Conservation (phyloP, 371 early-diverging fungal species). For the Syncephalastrum monosporum region DNA sequence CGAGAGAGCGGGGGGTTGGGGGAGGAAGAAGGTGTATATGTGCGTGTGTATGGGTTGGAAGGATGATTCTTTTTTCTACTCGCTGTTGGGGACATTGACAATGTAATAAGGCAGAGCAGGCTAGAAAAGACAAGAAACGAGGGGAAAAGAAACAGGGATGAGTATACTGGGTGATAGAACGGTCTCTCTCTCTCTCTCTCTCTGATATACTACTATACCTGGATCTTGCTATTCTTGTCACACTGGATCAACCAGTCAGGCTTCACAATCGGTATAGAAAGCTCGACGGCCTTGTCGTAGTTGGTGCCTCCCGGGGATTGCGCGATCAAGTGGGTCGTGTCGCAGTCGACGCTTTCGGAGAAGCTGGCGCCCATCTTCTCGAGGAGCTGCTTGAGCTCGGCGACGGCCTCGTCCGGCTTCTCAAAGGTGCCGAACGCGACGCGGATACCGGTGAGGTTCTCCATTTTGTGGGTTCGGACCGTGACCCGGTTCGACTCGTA, state of each 20-base stretch:
- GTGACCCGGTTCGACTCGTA: conserved; percentile 74
- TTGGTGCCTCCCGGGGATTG: conserved; percentile 79
- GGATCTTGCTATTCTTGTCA: conserved; percentile 85
- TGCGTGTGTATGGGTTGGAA: no score
- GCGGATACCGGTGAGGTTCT: conserved; percentile 92
- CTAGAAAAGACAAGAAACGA: conserved; percentile 19
- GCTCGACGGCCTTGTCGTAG: conserved; percentile 83
- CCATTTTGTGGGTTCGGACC: conserved; percentile 86
- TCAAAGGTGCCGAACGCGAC: conserved; percentile 90
- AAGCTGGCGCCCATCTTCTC: conserved; percentile 87
- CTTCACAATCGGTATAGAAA: conserved; percentile 90
- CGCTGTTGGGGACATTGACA: conserved; percentile 34
- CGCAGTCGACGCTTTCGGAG: conserved; percentile 81
- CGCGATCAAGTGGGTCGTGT: conserved; percentile 91
- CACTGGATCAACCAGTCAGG: conserved; percentile 94
- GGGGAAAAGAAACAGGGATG: no score
- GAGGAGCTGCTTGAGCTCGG: conserved; percentile 73
- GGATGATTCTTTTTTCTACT: neutral
- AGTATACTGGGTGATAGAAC: neutral
- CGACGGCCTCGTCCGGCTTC: conserved; percentile 58
- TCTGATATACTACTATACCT: conserved; percentile 54
- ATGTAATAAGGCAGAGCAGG: conserved; percentile 53
- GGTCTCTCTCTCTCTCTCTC: no score
- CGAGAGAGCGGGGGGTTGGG: no score
- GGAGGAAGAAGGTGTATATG: no score